A percentile compares a stretch with the other conserved stretches of the same genome.
phyloP scores from a whole-genome alignment of 352 stramenopile species.

The Albugo candida region DNA sequence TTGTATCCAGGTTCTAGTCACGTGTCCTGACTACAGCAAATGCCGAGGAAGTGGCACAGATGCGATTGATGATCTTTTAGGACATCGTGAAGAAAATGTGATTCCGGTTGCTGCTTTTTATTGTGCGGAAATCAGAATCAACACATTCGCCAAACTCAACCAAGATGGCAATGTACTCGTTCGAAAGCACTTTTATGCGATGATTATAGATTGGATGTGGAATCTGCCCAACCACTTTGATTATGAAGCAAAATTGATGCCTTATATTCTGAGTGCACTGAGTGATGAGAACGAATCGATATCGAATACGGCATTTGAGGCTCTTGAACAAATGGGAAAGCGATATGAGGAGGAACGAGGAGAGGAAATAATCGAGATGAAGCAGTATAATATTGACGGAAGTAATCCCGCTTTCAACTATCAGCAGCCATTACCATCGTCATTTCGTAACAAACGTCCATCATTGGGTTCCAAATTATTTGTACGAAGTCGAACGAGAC shows the following conservation, averaged over 20 bases:
- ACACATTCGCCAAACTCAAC: conserved; percentile 85
- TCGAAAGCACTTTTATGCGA: conserved; percentile 60
- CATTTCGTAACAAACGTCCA: conserved; percentile 55
- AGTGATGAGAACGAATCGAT: conserved; percentile 41
- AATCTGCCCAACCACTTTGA: conserved; percentile 87
- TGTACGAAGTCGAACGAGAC: conserved; percentile 71
- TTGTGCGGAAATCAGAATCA: conserved; percentile 72
- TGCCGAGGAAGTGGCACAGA: conserved; percentile 86
- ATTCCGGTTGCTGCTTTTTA: conserved; percentile 90
- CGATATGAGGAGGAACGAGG: conserved; percentile 47
- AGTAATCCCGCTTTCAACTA: conserved; percentile 79
- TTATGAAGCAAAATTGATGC: conserved; percentile 84
- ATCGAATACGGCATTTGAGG: conserved; percentile 34
- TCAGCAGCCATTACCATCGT: conserved; percentile 35
- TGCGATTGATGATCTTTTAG: conserved; percentile 87
- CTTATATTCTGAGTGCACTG: conserved; percentile 84
- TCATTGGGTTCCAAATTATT: conserved; percentile 82
- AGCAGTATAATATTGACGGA: conserved; percentile 89
- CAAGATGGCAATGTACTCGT: conserved; percentile 73
- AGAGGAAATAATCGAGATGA: conserved; percentile 81
- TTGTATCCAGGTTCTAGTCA: conserved; percentile 64
- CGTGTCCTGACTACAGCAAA: conserved; percentile 77
- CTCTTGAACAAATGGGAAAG: conserved; percentile 39
- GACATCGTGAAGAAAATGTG: conserved; percentile 90
- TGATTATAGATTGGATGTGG: conserved; percentile 81